Base-by-base conservation (phyloP, 2,329 filamentous ascomycete genomes). In the Zopfia rhizophila region DNA sequence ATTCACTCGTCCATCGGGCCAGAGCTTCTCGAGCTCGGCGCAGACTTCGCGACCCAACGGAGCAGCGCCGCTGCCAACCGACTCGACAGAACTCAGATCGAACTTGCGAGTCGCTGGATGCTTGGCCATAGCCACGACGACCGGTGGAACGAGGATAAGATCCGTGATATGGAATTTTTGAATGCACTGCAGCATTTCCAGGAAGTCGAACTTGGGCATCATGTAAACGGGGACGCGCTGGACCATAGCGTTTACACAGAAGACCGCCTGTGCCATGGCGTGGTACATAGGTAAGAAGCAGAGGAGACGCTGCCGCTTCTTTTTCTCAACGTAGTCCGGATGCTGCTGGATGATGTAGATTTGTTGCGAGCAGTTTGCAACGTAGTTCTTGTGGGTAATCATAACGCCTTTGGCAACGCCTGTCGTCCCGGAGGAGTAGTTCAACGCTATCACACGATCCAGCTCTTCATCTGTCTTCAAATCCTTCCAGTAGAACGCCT, bases 381-480 rank as follows among this genome's bases (percentile, higher is more conserved):
- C 82, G 61, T 90, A 89, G 56, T 90, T 88, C 48, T 78, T 76
- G 70, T 95, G 90, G n/a, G 85, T 84, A 54, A 94, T 88, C 71
- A 89, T 85, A 11, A 94, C 90, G 8, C 91, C 91, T 68, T 95
- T 95, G 7, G 90, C 89, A 3, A 91, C 79, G 5, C 91, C 90
- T 2, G 91, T 95, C 1, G 88, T 92, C 8, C 90, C 85, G 21
- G 82, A 87, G 54, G 84, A 89, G 72, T 93, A 95, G 70, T 95
- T 94, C 51, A 95, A 80, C 5, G 84, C 86, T 56, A 87, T 83
- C 1, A 83, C 82, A 4, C 79, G 78, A 43, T 78, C 57, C 17
- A 73, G 68, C 46, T 78, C 78, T 2, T 82, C 72, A 28, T 80
- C 75, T 0, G 73, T 68, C 1, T 77, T 61, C 35, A 78, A 78